Conservation (phyloP, 73 alveolate genomes). For the Paramecium sonneborni region DNA sequence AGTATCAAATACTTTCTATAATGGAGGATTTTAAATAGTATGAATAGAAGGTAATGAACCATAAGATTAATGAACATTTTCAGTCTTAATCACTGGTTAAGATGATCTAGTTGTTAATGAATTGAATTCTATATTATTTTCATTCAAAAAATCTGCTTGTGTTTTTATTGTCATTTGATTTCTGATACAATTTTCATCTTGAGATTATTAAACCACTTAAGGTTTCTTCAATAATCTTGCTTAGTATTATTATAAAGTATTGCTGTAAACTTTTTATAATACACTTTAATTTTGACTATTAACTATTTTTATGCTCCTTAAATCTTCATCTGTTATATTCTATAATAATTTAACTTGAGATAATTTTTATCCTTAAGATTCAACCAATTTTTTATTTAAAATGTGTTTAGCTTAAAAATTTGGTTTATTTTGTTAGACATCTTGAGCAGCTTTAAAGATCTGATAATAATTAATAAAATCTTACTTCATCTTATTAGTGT, state of each 20-base stretch:
- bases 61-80: background rate
- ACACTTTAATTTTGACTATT: background rate
- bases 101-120: background rate
- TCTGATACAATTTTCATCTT: background rate
- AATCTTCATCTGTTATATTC: background rate
- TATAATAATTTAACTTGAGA: background rate
- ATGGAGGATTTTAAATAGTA: background rate
- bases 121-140: background rate
- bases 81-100: background rate
- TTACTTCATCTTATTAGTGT: background rate
- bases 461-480: background rate
- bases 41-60: background rate
- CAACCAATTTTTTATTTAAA: background rate
- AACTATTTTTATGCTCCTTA: background rate
- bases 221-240: constrained; percentile 1
- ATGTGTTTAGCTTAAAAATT: background rate
- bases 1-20: background rate
- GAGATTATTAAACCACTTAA: background rate
- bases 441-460: background rate
- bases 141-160: no score
- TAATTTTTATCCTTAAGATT: background rate
- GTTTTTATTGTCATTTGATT: background rate
- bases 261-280: background rate
- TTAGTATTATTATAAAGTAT: background rate
- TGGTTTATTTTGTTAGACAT: background rate